Evolutionary conservation across 2,329 filamentous ascomycete genomes (phyloP), one percentile per base, ranked within the genome.

Genomic region (Verticillium longisporum): DNA sequence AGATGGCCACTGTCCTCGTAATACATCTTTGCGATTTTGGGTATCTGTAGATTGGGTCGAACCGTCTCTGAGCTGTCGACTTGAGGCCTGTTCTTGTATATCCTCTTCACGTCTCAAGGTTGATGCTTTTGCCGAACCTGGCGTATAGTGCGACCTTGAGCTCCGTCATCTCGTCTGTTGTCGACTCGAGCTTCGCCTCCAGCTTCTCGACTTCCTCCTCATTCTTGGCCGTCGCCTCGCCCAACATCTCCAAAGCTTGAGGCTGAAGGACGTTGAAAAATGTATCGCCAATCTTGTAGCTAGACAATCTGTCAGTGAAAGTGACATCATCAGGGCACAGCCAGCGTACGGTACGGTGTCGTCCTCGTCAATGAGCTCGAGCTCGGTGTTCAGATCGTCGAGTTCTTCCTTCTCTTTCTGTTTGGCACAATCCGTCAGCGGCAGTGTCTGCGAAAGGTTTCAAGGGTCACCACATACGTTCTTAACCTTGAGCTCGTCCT

Each of bases 371-470:
- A 92, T 91, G 18, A 99, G 86, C 77, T 99, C 95, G 56, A 99
- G 83, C 74, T 99, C 95, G 60, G 83, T 91, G 1, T 89, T 89
- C 60, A 99, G 84, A 74, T 99, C 95, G 73, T 98, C 93, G 3
- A 98, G 85, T 72, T 98, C 95, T 76, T 99, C 95, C 78, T 97
- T 98, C 75, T 98, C 94, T 80, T 98, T 98, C 94, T 98, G 71
- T 60, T 66, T 11, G 34, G 33, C 56, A 34, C 36, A 53, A 18
- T 11, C 4, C 56, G 10, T 70, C 61, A 70, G 64, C 61, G 3
- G 41, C 45, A 34, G 11, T 4, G 38, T 41, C 41, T 14, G 37
- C 18, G 26, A 15, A 34, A 36, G 18, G 6, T 6, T 32, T 1
- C 31, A 2, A 33, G 21, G 3, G 7, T 1, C 2, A 1, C 7